Percentiles rank a stretch among this genome's conserved stretches.
Conservation (phyloP, 768 basidiomycete genomes). For the Pholiota molesta region DNA sequence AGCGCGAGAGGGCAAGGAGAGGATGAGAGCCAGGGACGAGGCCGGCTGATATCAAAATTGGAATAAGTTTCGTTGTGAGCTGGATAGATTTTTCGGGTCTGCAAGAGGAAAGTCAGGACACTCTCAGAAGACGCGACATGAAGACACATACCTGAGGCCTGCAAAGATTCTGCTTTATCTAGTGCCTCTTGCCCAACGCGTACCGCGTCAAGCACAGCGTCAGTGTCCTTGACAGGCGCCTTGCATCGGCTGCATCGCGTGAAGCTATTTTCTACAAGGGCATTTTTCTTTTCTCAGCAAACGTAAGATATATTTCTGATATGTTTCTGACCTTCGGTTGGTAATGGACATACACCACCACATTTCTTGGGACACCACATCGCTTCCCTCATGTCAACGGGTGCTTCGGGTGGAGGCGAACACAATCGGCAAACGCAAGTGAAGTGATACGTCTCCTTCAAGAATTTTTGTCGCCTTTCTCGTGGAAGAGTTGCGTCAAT, state of each 20-base stretch:
- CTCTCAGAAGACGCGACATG: neutral
- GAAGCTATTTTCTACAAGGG: constrained; percentile 44
- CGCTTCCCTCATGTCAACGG: constrained; percentile 67
- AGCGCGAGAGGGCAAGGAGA: constrained; percentile 71
- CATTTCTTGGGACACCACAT: constrained; percentile 73
- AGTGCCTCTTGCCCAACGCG: constrained; percentile 76
- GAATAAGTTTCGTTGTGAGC: constrained; percentile 66
- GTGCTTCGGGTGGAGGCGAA: constrained; percentile 13
- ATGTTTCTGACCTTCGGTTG: constrained; percentile 53
- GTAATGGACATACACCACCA: constrained; percentile 62
- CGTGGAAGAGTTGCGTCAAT: constrained; percentile 81
- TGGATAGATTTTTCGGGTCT: constrained; percentile 63
- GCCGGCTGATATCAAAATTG: constrained; percentile 60
- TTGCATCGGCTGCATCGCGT: constrained; percentile 61
- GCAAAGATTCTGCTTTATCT: constrained; percentile 67
- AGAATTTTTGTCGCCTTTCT: constrained; percentile 50
- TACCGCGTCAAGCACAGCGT: constrained; percentile 62
- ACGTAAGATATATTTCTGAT: neutral
- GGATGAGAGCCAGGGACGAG: constrained; percentile 75
- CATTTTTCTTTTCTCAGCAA: neutral
- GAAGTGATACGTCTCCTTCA: constrained; percentile 81
- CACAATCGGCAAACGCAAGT: constrained; percentile 72
- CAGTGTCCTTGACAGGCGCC: constrained; percentile 46
- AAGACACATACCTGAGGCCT: constrained; percentile 53
- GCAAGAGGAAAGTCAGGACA: neutral